Evolutionary conservation across 2,329 filamentous ascomycete species (phyloP).

Genomic region (Orbilia quercus): DNA sequence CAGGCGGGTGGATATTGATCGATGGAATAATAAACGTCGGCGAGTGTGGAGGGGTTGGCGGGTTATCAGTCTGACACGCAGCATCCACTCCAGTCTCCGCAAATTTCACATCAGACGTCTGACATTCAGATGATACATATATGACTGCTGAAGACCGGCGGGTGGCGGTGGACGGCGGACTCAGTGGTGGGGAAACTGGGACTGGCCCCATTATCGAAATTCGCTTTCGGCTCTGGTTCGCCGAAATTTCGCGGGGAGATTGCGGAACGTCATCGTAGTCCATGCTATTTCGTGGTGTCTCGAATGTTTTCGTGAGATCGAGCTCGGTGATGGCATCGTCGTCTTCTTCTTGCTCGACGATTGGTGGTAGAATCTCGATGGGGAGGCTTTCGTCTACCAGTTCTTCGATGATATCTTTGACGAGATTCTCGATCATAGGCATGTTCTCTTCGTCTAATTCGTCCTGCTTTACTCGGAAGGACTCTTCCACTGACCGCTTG

Average conservation of each 20-base stretch:
- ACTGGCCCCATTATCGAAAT: constrained; percentile 66
- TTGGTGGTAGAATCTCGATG: constrained; percentile 36
- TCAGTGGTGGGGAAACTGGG: constrained; percentile 43
- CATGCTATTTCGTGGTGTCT: constrained; percentile 57
- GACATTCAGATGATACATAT: constrained; percentile 48
- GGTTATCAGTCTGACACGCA: constrained; percentile 53
- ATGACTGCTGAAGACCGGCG: constrained; percentile 50
- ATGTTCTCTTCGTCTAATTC: constrained; percentile 43
- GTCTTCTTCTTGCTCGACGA: constrained; percentile 26
- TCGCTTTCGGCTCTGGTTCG: constrained; percentile 78
- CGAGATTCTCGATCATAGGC: constrained; percentile 31
- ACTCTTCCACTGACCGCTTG: constrained; percentile 49
- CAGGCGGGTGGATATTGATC: constrained; percentile 91
- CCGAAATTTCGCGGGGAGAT: constrained; percentile 73
- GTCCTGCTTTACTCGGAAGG: constrained; percentile 8
- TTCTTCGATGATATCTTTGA: constrained; percentile 33
- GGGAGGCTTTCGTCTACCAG: constrained; percentile 35
- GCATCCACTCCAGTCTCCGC: constrained; percentile 41
- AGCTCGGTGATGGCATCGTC: constrained; percentile 59
- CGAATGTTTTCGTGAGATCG: constrained; percentile 62
- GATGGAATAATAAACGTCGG: constrained; percentile 75
- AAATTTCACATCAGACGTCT: constrained; percentile 34
- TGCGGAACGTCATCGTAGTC: constrained; percentile 64
- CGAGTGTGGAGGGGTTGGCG: constrained; percentile 62
- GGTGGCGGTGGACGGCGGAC: constrained; percentile 49